Percentiles rank a stretch among this genome's conserved stretches.
Evolutionary conservation across 192 early-diverging fungal genomes (phyloP).

Genomic region (Pilobolus umbonatus): DNA sequence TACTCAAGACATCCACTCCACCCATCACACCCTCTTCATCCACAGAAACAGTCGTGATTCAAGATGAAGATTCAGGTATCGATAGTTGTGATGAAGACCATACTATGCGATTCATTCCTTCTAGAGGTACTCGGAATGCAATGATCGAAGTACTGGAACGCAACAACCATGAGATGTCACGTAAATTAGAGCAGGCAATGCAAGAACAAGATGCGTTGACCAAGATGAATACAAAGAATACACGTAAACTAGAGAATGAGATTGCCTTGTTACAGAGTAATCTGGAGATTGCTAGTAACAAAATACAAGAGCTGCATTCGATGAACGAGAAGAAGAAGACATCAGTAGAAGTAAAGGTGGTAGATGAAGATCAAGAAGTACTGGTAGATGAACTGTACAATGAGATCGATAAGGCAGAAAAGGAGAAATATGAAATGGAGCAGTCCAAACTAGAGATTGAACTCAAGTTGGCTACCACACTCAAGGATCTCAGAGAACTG

Average conservation of each 20-base stretch:
- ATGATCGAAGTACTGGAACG: conserved; percentile 30
- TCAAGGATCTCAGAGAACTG: conserved; percentile 28
- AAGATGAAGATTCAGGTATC: conserved; percentile 13
- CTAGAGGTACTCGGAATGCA: conserved; percentile 20
- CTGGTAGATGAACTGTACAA: conserved; percentile 24
- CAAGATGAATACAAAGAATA: conserved; percentile 8
- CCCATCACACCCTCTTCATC: not conserved
- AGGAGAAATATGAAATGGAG: conserved; percentile 23
- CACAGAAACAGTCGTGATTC: not conserved
- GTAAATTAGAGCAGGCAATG: conserved; percentile 12
- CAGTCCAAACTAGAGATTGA: conserved; percentile 35
- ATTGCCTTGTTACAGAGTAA: conserved; percentile 14
- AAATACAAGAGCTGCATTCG: conserved; percentile 26
- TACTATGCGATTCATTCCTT: conserved; percentile 11
- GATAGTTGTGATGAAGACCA: conserved; percentile 9
- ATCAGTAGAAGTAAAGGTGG: not conserved
- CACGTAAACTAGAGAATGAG: conserved; percentile 17
- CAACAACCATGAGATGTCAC: conserved; percentile 18
- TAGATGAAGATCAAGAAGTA: conserved; percentile 12
- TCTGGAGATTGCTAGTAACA: conserved; percentile 28
- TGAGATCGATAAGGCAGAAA: conserved; percentile 27
- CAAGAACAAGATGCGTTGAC: conserved; percentile 9
- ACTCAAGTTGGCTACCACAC: conserved; percentile 16
- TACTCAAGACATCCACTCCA: conserved; percentile 14
- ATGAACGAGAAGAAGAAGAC: conserved; percentile 18